Evolutionary conservation across 306 rosid genomes (phyloP), one percentile per base, ranked within the genome.

Genomic region (Cicer chorassanicum): DNA sequence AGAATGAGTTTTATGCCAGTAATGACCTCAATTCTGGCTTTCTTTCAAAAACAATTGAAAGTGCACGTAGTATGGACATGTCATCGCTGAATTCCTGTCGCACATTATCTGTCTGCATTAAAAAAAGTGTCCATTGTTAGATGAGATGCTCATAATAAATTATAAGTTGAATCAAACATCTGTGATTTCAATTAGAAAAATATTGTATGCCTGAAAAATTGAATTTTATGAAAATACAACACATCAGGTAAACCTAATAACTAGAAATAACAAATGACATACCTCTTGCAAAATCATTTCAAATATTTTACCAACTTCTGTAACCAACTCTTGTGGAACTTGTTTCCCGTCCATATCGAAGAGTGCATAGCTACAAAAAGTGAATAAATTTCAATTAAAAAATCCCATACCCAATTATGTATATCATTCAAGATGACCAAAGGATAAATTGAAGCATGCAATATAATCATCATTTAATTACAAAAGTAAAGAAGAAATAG

Each of bases 311-410:
- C 98, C 99, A 84, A 95, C 88, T 78, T 86, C 60, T 13, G 86
- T 85, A 7, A 95, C 99, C 68, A 95, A 78, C 39, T 95, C 97
- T 79, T 82, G 96, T 71, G 98, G 92, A 82, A 95, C 93, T 90
- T 95, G 92, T 60, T 87, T 89, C 62, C 99, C 99, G 53, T 92
- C 97, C 96, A 87, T 90, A 80, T 95, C 97, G 83, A 90, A 95
- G 60, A 95, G 99, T 0, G 93, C 99, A 86, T 89, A 95, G 81
- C 99, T 92, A 90, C 80, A 80, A 77, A 43, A 49, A 18, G 68
- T 80, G 72, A 59, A 78, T 51, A 51, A 51, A 72, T 53, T 46
- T 45, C 45, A 77, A 15, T 74, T 29, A 75, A 50, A 29, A 55
- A 75, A 65, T 57, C 29, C 29, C 24, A 50, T 50, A 45, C 14